These are phyloP conservation scores for Xylaria sp. DNA, from an alignment of 2,329 filamentous ascomycete species.

Conservation along the genomic window DNA sequence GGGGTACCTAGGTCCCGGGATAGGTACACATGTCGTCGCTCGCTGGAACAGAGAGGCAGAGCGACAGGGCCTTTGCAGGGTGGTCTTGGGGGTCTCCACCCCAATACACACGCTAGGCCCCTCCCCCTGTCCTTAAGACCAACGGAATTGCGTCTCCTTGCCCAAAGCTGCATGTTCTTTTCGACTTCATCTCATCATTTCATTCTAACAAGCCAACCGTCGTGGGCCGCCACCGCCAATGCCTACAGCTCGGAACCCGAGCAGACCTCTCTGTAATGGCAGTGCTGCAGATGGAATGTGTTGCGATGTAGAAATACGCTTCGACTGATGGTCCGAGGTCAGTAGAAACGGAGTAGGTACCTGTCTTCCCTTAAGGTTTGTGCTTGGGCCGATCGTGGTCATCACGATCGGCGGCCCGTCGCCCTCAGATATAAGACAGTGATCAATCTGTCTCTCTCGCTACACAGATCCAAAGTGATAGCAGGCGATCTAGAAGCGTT, in stretches of 20 bases:
- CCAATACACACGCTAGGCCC: constrained; percentile 33
- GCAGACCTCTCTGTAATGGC: neutral
- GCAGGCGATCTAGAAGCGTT: constrained; percentile 1
- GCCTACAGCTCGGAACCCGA: constrained; percentile 3
- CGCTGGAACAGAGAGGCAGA: constrained; percentile 27
- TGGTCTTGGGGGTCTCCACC: constrained; percentile 37
- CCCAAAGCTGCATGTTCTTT: constrained; percentile 48
- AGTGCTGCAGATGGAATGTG: neutral
- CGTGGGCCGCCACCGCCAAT: constrained; percentile 12
- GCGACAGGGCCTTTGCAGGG: constrained; percentile 32
- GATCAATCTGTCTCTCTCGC: constrained; percentile 20
- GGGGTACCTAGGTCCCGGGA: constrained; percentile 12
- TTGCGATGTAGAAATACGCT: constrained; percentile 5
- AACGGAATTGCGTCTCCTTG: constrained; percentile 47
- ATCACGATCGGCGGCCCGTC: constrained; percentile 33
- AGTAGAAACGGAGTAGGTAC: neutral
- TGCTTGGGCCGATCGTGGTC: constrained; percentile 25
- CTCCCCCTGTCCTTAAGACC: constrained; percentile 43
- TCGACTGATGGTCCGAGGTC: neutral
- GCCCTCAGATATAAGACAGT: constrained; percentile 23
- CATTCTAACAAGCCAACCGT: constrained; percentile 30
- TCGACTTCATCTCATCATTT: constrained; percentile 50
- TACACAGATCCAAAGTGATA: neutral
- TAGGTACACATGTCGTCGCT: constrained; percentile 27
- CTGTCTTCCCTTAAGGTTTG: constrained; percentile 22